Evolutionary conservation across 306 rosid genomes (phyloP), one percentile per base, ranked within the genome.

Genomic region (Mimosa bimucronata): DNA sequence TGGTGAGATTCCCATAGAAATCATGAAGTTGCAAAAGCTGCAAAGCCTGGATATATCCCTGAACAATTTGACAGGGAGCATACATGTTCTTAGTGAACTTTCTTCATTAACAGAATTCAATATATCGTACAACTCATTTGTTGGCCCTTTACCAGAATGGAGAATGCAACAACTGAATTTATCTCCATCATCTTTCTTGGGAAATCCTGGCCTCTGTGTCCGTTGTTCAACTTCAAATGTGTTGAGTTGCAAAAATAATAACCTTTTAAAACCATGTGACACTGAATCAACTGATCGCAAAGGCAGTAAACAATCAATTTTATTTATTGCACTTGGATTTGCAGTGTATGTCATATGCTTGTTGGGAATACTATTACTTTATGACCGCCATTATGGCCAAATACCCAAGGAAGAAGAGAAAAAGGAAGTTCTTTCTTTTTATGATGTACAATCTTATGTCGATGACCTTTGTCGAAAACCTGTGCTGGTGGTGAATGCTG

Each of bases 11-110:
- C 98, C 98, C 30, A 40, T 44, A 0, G 97, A 86, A 80, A 57
- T 94, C 0, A 77, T 83, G 19, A 82, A 74, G 25, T 42, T 92
- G 82, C 67, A 62, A 29, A 82, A 0, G 26, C 82, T 91, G 25
- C 83, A 46, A 74, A 18, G 14, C 3, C 15, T 95, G 65, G 97
- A 91, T 83, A 57, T 95, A 29, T 92, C 98, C 52, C 85, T 42
- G 29, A 95, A 92, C 89, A 88, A 92, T 78, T 88, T 95, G 88
- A 89, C 91, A 18, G 98, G 98, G 79, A 79, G 78, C 82, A 74
- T 90, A 61, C 23, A 67, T 1, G 84, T 76, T 68, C 86, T 95
- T 23, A 89, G 67, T 30, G 73, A 77, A 18, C 85, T 92, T 41
- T 11, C n/a, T 41, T 87, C 96, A 34, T 53, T 92, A 55, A 19